Base-by-base conservation (phyloP, 1,139 yeast genomes). In the Kurtzmaniella quercitrusa region DNA sequence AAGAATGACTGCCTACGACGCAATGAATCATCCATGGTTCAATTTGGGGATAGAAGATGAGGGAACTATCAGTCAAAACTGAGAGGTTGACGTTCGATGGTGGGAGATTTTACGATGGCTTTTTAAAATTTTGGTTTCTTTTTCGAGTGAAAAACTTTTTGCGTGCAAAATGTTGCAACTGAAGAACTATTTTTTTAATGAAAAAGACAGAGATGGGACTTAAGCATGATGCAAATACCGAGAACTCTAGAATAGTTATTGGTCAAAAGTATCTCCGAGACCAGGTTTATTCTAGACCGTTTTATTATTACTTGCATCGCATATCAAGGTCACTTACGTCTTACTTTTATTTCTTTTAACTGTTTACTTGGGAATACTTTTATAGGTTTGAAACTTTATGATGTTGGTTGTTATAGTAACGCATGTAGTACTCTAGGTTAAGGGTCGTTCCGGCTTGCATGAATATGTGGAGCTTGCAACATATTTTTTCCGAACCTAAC, bases 1-100 rank as follows among this genome's bases (percentile, higher is more conserved):
- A 47, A 65, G 94, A 54, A 68, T 84, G 36, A 75, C 79, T 5
- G 91, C 91, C 1, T 67, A 71, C 45, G 87, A 83, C 43, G 89
- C 91, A 1, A 65, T 85, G 61, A 76, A 78, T 41, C 93, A 85
- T 60, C 83, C 82, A 44, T 85, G 93, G 91, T 85, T 86, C 59
- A 76, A 78, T 52, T 71, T 74, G 55, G 94, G 93, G 26, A 81
- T 84, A 42, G 78, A 81, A 53, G 94, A 84, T 62, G 91, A 84
- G 53, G 93, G 87, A n/a, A 80, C 84, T 43, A 33, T 57, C 30
- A 47, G 38, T 36, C 41, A 33, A 33, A 22, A 7, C 15, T 16
- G 8, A 17, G 8, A 14, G n/a, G 36, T 16, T 26, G 33, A 28
- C 7, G 26, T 22, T 7, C 7, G 26, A 21, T 28, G 17, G 21